phyloP scores from a whole-genome alignment of 2,329 filamentous ascomycete genomes.

The Plenodomus lindquistii region DNA sequence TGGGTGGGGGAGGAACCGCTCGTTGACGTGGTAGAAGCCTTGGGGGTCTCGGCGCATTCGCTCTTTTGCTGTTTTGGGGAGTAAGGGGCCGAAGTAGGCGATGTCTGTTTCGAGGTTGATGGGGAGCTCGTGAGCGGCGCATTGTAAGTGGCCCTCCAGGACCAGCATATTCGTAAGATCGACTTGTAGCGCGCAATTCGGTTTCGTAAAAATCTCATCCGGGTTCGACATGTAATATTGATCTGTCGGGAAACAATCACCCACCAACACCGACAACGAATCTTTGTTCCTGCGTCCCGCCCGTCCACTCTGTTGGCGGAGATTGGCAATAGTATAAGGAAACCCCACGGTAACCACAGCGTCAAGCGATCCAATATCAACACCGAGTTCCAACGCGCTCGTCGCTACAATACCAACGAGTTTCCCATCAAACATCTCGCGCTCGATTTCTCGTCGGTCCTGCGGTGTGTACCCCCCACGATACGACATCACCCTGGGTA shows the following conservation, averaged over 20 bases:
- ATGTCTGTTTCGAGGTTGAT: conserved; percentile 77
- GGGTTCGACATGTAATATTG: conserved; percentile 98
- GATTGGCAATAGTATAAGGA: conserved; percentile 91
- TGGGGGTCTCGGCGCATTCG: conserved; percentile 73
- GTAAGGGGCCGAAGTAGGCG: conserved; percentile 76
- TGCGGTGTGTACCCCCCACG: conserved; percentile 92
- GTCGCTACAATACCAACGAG: conserved; percentile 92
- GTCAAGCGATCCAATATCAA: conserved; percentile 93
- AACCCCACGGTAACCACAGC: conserved; percentile 94
- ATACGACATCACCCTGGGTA: conserved; percentile 88
- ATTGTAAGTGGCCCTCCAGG: conserved; percentile 91
- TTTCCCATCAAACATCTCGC: conserved; percentile 96
- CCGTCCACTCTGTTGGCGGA: conserved; percentile 91
- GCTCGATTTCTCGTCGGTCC: conserved; percentile 85
- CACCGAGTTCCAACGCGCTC: conserved; percentile 87
- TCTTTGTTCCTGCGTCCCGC: conserved; percentile 92
- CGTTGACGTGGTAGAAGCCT: conserved; percentile 89
- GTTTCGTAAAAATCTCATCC: conserved; percentile 88
- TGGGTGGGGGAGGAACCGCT: conserved; percentile 82
- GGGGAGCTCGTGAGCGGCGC: conserved; percentile 93
- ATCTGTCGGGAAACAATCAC: conserved; percentile 86
- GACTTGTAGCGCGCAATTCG: conserved; percentile 85
- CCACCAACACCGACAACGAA: conserved; percentile 85
- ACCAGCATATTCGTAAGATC: conserved; percentile 92
- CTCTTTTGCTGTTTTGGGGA: conserved; percentile 72